Evolutionary conservation across 108 stramenopile genomes (phyloP), one percentile per base, ranked within the genome.

Genomic region (Cyclostephanos tholiformis): DNA sequence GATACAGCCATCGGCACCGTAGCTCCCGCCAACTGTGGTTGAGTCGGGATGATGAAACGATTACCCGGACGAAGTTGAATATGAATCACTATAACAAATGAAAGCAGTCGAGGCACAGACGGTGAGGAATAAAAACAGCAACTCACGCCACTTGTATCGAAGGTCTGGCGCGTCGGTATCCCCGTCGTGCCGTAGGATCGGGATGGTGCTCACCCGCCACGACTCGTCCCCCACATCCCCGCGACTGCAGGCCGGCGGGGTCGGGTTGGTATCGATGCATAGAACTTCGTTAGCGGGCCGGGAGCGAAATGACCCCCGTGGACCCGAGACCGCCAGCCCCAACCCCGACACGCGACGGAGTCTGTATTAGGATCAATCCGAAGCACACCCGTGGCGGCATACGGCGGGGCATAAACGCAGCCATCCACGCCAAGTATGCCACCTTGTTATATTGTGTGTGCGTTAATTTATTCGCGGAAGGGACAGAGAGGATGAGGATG

Each of bases 1-100:
- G 48, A 96, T 90, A 59, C 91, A 91, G 17, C 89, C 89, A 70
- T 92, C 89, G 1, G 82, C 87, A n/a, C 90, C 92, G 20, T 92
- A 58, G 20, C 65, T 63, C 8, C 95, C 95, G 26, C 95, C 49
- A 84, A 75, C 94, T 90, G 25, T 57, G 1, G 22, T 55, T 55
- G 19, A 20, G 19, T 9, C 22, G 19, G 22, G 19, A 55, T 19
- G 20, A 55, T 20, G 19, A 26, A 20, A 22, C 20, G 5, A 20
- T 55, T 9, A 55, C 23, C 8, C 9, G 26, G 22, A 55, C 2
- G 2, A 2, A 9, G 53, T 4, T 3, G 20, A 10, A 61, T 55
- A n/a, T n/a, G n/a, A n/a, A n/a, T n/a, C n/a, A n/a, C n/a, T n/a
- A n/a, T n/a, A n/a, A n/a, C n/a, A n/a, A n/a, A n/a, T n/a, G n/a